Conservation (phyloP, 805 yeast genomes). For the Millerago galiae region DNA sequence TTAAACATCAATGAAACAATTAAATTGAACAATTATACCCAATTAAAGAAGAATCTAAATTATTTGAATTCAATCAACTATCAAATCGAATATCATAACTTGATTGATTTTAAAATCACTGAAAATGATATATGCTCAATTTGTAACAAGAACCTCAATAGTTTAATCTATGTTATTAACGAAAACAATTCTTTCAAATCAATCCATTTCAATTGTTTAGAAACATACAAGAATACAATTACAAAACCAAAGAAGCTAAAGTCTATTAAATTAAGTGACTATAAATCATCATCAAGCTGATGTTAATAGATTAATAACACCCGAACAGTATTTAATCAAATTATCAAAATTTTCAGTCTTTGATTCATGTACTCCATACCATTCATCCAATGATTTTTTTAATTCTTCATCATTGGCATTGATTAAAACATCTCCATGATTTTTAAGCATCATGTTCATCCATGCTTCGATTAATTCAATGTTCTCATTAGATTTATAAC, state of each 20-base stretch:
- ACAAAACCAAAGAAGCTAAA: slow-evolving; percentile 8
- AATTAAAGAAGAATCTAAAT: slow-evolving; percentile 2
- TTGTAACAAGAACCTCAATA: slow-evolving; percentile 38
- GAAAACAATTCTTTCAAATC: slow-evolving; percentile 10
- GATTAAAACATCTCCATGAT: slow-evolving; percentile 68
- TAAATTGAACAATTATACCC: neutral
- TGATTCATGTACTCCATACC: slow-evolving; percentile 37
- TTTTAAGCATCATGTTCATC: slow-evolving; percentile 63
- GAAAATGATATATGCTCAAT: slow-evolving; percentile 37
- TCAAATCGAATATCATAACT: neutral
- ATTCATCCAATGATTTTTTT: slow-evolving; percentile 38
- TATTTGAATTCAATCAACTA: neutral
- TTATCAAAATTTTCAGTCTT: slow-evolving; percentile 52
- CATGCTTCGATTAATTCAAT: slow-evolving; percentile 80
- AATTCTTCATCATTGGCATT: slow-evolving; percentile 35
- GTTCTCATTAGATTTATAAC: slow-evolving; percentile 49
- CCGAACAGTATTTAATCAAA: slow-evolving; percentile 71
- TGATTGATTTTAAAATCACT: neutral
- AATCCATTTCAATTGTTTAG: slow-evolving; percentile 21
- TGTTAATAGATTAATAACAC: slow-evolving; percentile 59
- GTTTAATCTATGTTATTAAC: slow-evolving; percentile 26
- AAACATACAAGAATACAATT: neutral
- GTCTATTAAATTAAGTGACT: slow-evolving; percentile 13
- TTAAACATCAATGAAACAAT: slow-evolving; percentile 1
- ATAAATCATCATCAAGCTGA: slow-evolving; percentile 9